Percentiles rank a stretch among this genome's conserved stretches.
These are phyloP conservation scores for Acephala macrosclerotiorum DNA, from an alignment of 2,329 filamentous ascomycete species.

Conservation along the genomic window DNA sequence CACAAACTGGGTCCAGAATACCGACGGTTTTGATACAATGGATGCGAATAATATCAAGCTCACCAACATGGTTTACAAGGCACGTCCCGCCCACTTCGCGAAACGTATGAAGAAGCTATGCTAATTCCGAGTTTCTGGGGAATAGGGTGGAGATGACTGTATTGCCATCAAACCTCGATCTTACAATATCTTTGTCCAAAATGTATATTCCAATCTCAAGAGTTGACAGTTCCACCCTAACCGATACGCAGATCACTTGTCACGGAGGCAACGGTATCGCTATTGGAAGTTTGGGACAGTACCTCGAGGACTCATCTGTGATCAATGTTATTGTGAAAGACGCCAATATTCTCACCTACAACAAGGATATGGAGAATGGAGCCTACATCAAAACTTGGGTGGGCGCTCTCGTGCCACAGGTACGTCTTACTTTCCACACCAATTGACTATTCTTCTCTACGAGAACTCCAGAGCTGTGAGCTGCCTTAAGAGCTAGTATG, in stretches of 20 bases:
- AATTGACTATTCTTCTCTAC: no score
- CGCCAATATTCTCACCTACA: slow-evolving; percentile 53
- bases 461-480: no score
- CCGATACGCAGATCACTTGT: slow-evolving; percentile 47
- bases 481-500: no score
- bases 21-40: slow-evolving; percentile 65
- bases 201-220: slow-evolving; percentile 42
- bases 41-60: slow-evolving; percentile 57
- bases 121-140: no score
- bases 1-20: slow-evolving; percentile 63
- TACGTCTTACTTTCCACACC: no score
- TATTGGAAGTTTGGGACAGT: slow-evolving; percentile 62
- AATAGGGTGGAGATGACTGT: slow-evolving; percentile 65
- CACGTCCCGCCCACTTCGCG: no score
- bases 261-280: slow-evolving; percentile 62
- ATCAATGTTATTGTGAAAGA: slow-evolving; percentile 56
- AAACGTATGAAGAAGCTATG: no score
- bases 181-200: slow-evolving; percentile 56
- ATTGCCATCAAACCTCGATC: slow-evolving; percentile 64
- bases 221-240: slow-evolving; percentile 3
- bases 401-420: slow-evolving; percentile 55
- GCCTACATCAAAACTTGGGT: slow-evolving; percentile 66
- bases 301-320: slow-evolving; percentile 60
- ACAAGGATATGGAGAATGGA: slow-evolving; percentile 54
- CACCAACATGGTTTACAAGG: slow-evolving; percentile 58